A percentile compares a stretch with the other conserved stretches of the same genome.
These are phyloP conservation scores for Metschnikowia chrysomelidarum DNA, from an alignment of 805 yeast genomes.

Conservation along the genomic window DNA sequence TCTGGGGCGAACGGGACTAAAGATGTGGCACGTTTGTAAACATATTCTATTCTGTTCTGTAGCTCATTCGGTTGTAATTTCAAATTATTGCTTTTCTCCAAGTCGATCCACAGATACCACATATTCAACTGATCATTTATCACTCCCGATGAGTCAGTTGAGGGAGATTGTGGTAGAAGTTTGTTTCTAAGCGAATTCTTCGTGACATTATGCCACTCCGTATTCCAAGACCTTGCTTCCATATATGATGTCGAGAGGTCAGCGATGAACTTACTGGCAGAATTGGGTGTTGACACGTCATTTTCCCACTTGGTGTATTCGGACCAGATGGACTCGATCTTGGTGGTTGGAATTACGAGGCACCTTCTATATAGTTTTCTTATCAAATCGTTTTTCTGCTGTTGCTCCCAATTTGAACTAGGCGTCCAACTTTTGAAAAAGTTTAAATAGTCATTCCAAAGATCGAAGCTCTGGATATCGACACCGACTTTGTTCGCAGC, in stretches of 20 bases:
- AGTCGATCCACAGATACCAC: constrained; percentile 76
- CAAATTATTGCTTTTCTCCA: constrained; percentile 75
- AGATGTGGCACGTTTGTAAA: constrained; percentile 68
- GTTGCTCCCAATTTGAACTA: constrained; percentile 77
- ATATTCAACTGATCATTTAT: constrained; percentile 44
- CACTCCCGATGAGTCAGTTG: constrained; percentile 20
- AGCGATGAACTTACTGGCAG: constrained; percentile 80
- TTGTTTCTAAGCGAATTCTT: constrained; percentile 45
- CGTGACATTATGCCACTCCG: constrained; percentile 64
- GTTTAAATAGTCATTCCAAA: constrained; percentile 83
- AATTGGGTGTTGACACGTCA: constrained; percentile 57
- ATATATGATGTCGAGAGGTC: constrained; percentile 82
- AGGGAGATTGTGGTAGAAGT: constrained; percentile 26
- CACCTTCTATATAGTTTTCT: constrained; percentile 71
- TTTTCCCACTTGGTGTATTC: constrained; percentile 83
- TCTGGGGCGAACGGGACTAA: constrained; percentile 65
- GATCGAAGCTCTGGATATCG: constrained; percentile 64
- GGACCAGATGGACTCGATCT: constrained; percentile 77
- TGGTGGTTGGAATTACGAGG: constrained; percentile 70
- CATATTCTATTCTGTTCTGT: constrained; percentile 60
- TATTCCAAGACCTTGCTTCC: constrained; percentile 77
- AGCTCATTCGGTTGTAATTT: constrained; percentile 48
- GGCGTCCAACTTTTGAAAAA: constrained; percentile 80
- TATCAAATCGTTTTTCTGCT: constrained; percentile 72
- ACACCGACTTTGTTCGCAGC: constrained; percentile 76